Conservation (phyloP, 2,329 filamentous ascomycete genomes). For the Venturia pyrina region DNA sequence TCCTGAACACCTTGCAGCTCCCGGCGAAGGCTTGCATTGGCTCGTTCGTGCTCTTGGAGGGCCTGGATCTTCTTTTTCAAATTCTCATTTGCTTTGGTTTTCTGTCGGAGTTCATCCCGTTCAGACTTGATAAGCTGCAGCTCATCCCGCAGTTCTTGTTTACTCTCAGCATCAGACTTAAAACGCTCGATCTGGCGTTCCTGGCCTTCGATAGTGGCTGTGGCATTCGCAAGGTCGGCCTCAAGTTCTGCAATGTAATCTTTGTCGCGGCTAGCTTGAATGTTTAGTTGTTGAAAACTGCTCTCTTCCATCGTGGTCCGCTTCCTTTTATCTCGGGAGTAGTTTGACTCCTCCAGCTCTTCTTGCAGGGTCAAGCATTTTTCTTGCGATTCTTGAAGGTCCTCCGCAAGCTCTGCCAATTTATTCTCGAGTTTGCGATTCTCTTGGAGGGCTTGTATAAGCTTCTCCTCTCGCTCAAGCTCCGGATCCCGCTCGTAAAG, state of each 20-base stretch:
- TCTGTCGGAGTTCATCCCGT: conserved; percentile 39
- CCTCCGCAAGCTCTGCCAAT: conserved; percentile 29
- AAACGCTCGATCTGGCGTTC: conserved; percentile 35
- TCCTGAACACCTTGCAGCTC: conserved; percentile 36
- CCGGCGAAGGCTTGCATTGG: conserved; percentile 31
- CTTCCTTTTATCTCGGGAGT: conserved; percentile 34
- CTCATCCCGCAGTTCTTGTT: conserved; percentile 41
- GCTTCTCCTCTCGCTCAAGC: conserved; percentile 39
- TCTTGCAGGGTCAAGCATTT: conserved; percentile 37
- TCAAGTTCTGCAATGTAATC: conserved; percentile 42
- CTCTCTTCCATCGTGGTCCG: conserved; percentile 31
- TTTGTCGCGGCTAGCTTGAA: conserved; percentile 25
- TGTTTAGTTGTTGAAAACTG: conserved; percentile 18
- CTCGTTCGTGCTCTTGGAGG: conserved; percentile 37
- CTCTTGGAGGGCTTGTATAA: conserved; percentile 34
- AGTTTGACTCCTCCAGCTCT: conserved; percentile 36
- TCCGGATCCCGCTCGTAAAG: conserved; percentile 31
- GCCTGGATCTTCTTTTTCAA: conserved; percentile 44
- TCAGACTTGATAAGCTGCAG: conserved; percentile 39
- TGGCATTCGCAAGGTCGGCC: conserved; percentile 34
- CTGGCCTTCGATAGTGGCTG: conserved; percentile 34
- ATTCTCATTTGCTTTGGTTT: conserved; percentile 41
- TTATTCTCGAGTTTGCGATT: conserved; percentile 17
- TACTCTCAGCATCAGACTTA: conserved; percentile 31
- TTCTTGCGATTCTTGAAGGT: conserved; percentile 31